Base-by-base conservation (phyloP, 495 filamentous ascomycete species). In the Podospora australis region DNA sequence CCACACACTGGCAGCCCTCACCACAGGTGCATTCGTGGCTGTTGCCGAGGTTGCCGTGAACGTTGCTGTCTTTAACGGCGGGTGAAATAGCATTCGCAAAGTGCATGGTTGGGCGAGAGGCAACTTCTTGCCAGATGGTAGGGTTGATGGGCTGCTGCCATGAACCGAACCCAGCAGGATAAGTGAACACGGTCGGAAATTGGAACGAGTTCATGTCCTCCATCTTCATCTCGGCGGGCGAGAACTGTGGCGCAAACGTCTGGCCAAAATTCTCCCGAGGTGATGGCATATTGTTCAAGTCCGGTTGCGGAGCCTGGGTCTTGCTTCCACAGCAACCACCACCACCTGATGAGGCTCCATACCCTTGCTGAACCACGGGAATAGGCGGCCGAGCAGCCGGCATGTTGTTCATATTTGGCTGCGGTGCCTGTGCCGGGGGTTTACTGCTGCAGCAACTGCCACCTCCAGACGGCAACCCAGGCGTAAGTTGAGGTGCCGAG, bases 1-100 rank as follows among this genome's bases (percentile, higher is more conserved):
- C 83, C 20, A 87, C 55, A 54, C 86, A 90, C 48, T 83, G 68
- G 54, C 86, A 90, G 1, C 70, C 69, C 40, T 82, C 70, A 51
- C 88, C 79, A 60, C 88, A 83, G 55, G 66, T 57, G 64, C 87
- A 83, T 41, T 78, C 64, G 49, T 84, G 71, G 23, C 60, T 64
- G 6, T 59, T 60, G 29, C 63, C 63, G 19, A 24, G 46, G 34
- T 56, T 53, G 10, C 32, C 28, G 19, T 29, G 68, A 20, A 56
- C 58, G 14, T 58, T 60, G 26, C 59, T 50, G 19, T 32, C 48
- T 44, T 57, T 54, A n/a, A 48, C 28, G 20, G 40, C 36, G 16
- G 55, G 42, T 17, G 47, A 26, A 2, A 49, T 47, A 0, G 48
- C 21, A 6, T 45, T 36, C 9, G 41, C n/a, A 10, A 14, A n/a